These are phyloP conservation scores for Ganoderma sinense DNA, from an alignment of 1,284 basidiomycete species.

Conservation along the genomic window DNA sequence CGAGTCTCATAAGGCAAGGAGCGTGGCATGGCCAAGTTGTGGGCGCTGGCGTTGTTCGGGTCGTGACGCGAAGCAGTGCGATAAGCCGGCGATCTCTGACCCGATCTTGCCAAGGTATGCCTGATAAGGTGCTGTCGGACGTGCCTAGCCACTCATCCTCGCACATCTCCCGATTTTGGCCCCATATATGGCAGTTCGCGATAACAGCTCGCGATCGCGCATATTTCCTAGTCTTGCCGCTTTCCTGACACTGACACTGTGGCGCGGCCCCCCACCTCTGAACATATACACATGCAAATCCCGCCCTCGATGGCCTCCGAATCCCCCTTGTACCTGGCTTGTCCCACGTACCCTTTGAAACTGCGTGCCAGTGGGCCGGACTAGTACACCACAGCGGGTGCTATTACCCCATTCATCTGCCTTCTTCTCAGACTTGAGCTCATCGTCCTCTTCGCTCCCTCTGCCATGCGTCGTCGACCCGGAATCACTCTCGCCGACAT, in stretches of 20 bases:
- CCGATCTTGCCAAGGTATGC: slow-evolving; percentile 3
- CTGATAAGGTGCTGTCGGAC: slow-evolving; percentile 15
- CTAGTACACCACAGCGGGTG: not conserved
- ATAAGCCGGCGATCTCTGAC: slow-evolving; percentile 22
- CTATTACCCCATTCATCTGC: not conserved
- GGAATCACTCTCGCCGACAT: not conserved
- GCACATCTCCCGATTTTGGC: not conserved
- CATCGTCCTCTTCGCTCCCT: not conserved
- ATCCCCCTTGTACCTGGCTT: not conserved
- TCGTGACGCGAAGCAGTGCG: slow-evolving; percentile 21
- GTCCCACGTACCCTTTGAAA: not conserved
- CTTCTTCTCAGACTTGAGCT: not conserved
- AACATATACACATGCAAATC: not conserved
- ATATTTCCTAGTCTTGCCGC: not conserved
- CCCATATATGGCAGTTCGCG: slow-evolving; percentile 17
- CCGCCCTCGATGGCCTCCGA: not conserved
- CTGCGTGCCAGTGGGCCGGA: not conserved
- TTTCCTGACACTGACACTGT: not conserved
- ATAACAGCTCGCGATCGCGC: not conserved
- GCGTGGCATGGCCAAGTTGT: not conserved
- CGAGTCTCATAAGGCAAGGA: not conserved
- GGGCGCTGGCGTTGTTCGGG: slow-evolving; percentile 5
- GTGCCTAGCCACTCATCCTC: slow-evolving; percentile 3
- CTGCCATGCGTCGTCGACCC: not conserved
- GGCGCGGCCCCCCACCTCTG: not conserved